A percentile compares a stretch with the other conserved stretches of the same genome.
phyloP scores from a whole-genome alignment of 1,284 basidiomycete species.

The Irpex sp. region DNA sequence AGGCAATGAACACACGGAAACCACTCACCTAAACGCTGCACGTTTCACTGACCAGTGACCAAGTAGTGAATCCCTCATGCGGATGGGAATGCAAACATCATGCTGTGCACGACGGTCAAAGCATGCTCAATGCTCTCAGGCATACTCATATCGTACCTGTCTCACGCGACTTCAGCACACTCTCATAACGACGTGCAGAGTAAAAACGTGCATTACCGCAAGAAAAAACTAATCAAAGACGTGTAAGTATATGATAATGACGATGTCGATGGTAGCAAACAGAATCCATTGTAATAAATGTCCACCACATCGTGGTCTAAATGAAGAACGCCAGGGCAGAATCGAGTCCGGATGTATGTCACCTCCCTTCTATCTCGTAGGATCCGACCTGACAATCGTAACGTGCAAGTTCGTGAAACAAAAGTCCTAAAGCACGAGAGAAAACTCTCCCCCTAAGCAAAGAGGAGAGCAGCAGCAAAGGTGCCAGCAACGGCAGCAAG shows the following conservation, averaged over 20 bases:
- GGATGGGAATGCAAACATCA: too few relatives aligned
- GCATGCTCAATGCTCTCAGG: too few relatives aligned
- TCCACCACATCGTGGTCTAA: not conserved
- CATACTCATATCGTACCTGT: too few relatives aligned
- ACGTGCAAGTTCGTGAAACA: not conserved
- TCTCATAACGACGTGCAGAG: not conserved
- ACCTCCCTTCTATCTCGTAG: not conserved
- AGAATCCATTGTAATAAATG: not conserved
- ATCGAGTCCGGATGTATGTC: not conserved
- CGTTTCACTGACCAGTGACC: too few relatives aligned
- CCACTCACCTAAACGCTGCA: too few relatives aligned
- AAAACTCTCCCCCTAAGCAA: constrained; percentile 37
- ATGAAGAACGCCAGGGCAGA: not conserved
- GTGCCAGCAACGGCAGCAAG: constrained; percentile 37
- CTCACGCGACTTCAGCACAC: not conserved
- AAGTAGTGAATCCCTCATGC: too few relatives aligned
- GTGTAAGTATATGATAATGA: not conserved
- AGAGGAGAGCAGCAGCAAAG: constrained; percentile 40
- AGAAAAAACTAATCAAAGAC: not conserved
- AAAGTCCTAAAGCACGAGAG: not conserved
- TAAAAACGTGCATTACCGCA: not conserved
- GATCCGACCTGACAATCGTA: not conserved
- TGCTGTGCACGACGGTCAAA: too few relatives aligned
- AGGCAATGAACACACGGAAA: too few relatives aligned
- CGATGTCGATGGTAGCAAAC: not conserved